Base-by-base conservation (phyloP, 495 filamentous ascomycete genomes). In the Oidiodendron maius region DNA sequence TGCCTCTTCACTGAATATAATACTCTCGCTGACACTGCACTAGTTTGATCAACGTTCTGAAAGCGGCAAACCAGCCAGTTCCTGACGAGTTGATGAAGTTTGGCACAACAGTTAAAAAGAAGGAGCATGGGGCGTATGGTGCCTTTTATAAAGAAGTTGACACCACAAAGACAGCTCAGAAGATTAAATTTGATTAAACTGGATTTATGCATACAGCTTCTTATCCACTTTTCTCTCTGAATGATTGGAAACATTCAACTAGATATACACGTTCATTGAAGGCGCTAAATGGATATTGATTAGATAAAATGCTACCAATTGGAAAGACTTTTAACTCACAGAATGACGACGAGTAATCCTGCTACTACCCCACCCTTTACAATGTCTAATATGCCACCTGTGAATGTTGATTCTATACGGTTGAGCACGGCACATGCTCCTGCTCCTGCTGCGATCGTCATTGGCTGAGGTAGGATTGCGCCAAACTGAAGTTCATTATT, bases 101-200 rank as follows among this genome's bases (percentile, higher is more conserved):
- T 53, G 93, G 93, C 45, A 91, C 87, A n/a, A 96, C 91, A 12
- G 93, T 98, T 24, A 97, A 96, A 77, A 95, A 94, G 76, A 97
- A 96, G 87, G 80, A 78, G 35, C 91, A 98, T 65, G 86, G 86
- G 45, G 82, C 82, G 8, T 98, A 96, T 62, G 93, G 93, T 37
- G 87, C 88, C 1, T 96, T 96, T 59, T 94, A 80, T 72, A 95
- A 91, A 64, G 87, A 96, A 36, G 67, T 74, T 34, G 86, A 85
- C 50, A 80, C 77, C 44, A 82, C 74, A 61, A 87, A 91, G 71
- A 79, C 86, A 61, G 86, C 86, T 0, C 94, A 84, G 48, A 97
- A 95, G 75, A 96, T 96, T 60, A 88, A 75, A 26, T 97, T 97
- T 64, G 89, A 95, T 63, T 83, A 87, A 61, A 54, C 26, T 60